Evolutionary conservation across 2,329 filamentous ascomycete species (phyloP).

Genomic region (Arthroderma uncinatum): DNA sequence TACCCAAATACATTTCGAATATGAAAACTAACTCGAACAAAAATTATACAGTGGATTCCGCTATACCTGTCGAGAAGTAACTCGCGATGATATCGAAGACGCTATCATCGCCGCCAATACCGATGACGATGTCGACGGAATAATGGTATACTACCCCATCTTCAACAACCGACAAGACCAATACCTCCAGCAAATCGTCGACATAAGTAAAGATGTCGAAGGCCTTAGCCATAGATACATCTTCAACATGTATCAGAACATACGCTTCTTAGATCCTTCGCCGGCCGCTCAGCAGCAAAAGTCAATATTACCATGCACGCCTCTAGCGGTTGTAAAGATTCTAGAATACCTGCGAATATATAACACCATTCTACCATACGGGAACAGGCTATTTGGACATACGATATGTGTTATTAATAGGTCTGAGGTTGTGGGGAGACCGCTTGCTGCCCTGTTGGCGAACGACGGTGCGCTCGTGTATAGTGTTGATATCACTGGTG

Average conservation of each 20-base stretch:
- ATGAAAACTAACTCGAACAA: not conserved
- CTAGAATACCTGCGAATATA: slow-evolving; percentile 93
- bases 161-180: slow-evolving; percentile 84
- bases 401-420: slow-evolving; percentile 95
- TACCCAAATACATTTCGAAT: not conserved
- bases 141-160: slow-evolving; percentile 98
- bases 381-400: slow-evolving; percentile 84
- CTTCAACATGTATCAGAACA: slow-evolving; percentile 99
- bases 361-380: slow-evolving; percentile 84
- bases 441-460: slow-evolving; percentile 80
- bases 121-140: slow-evolving; percentile 66
- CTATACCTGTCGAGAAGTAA: slow-evolving; percentile 72
- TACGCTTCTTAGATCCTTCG: slow-evolving; percentile 72
- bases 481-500: slow-evolving; percentile 81
- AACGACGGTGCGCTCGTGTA: slow-evolving; percentile 96
- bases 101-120: slow-evolving; percentile 74
- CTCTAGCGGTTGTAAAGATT: slow-evolving; percentile 92
- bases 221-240: slow-evolving; percentile 88
- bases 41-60: slow-evolving; percentile 59
- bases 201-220: slow-evolving; percentile 86
- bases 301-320: slow-evolving; percentile 89
- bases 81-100: slow-evolving; percentile 83
- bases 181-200: slow-evolving; percentile 90
- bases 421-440: slow-evolving; percentile 87
- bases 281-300: slow-evolving; percentile 63